phyloP scores from a whole-genome alignment of 1,139 yeast genomes.

The Barnettozyma hawaiiensis region DNA sequence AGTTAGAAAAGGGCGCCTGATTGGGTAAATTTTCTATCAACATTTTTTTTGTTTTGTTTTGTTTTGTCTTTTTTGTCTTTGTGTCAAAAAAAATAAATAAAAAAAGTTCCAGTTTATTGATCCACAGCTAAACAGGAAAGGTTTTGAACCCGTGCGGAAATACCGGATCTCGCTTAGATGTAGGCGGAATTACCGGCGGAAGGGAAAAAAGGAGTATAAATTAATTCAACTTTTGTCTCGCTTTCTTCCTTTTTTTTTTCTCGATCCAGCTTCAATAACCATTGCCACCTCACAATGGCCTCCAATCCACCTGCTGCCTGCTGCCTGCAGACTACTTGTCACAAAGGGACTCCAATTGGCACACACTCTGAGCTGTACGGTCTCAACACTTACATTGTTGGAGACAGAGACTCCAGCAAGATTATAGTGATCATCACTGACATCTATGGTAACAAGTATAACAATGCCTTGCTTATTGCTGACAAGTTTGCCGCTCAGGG shows the following conservation, averaged over 20 bases:
- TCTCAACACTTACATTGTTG: slow-evolving; percentile 24
- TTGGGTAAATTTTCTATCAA: neutral
- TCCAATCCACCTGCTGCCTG: slow-evolving; percentile 49
- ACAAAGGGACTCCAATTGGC: slow-evolving; percentile 30
- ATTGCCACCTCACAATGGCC: slow-evolving; percentile 39
- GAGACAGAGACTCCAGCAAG: slow-evolving; percentile 32
- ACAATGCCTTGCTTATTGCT: slow-evolving; percentile 54
- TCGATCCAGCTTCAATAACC: too few species aligned
- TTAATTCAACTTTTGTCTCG: too few species aligned
- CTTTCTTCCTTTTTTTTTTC: neutral
- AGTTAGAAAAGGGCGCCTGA: too few species aligned
- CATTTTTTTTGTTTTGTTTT: neutral
- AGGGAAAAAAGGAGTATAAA: too few species aligned
- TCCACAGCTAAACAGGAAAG: neutral
- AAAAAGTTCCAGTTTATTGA: neutral
- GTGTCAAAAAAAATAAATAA: neutral
- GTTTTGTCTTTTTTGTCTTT: neutral
- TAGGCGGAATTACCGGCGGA: too few species aligned
- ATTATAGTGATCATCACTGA: slow-evolving; percentile 64
- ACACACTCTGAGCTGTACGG: slow-evolving; percentile 21
- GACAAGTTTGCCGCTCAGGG: slow-evolving; percentile 64
- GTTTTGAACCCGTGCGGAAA: neutral
- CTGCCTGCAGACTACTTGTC: slow-evolving; percentile 40
- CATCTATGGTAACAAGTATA: slow-evolving; percentile 53
- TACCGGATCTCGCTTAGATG: too few species aligned